These are phyloP conservation scores for Solanum arcanum DNA, from an alignment of 257 asterid species.

Conservation along the genomic window DNA sequence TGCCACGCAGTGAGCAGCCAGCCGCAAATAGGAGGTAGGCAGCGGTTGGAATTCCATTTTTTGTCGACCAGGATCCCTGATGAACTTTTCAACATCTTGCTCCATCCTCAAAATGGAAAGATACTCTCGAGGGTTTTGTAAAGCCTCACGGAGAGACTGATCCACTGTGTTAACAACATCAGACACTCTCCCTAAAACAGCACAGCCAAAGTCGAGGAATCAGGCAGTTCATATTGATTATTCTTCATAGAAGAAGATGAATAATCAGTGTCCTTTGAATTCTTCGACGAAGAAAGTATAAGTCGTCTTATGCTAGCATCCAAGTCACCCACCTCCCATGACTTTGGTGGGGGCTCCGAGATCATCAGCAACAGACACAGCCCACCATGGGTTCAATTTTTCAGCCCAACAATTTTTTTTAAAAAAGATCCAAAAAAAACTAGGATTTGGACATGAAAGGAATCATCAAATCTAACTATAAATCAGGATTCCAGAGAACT, in stretches of 20 bases:
- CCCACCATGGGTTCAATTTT: constrained; percentile 50
- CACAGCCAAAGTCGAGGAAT: constrained; percentile 9
- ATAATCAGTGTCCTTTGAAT: constrained; percentile 16
- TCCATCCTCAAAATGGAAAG: constrained; percentile 92
- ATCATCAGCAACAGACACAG: constrained; percentile 48
- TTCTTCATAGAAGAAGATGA: constrained; percentile 1
- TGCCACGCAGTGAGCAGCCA: constrained; percentile 99
- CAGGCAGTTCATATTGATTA: constrained; percentile 32
- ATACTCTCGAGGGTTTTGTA: constrained; percentile 96
- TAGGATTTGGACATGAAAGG: constrained; percentile 9
- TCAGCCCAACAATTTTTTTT: background rate
- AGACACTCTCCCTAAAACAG: constrained; percentile 4
- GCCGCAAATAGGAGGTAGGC: constrained; percentile 91
- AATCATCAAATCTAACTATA: constrained; percentile 46
- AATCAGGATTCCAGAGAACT: constrained; percentile 1
- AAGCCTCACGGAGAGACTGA: constrained; percentile 85
- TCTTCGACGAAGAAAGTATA: constrained; percentile 46
- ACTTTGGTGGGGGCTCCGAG: constrained; percentile 56
- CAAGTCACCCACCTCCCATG: constrained; percentile 97
- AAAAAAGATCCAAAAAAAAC: background rate
- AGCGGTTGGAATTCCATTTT: constrained; percentile 93
- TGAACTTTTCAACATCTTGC: constrained; percentile 91
- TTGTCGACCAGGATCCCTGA: constrained; percentile 71
- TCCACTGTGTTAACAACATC: constrained; percentile 68
- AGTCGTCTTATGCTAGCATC: constrained; percentile 78